phyloP scores from a whole-genome alignment of 164 flowering plant genomes.

The Piper betle region DNA sequence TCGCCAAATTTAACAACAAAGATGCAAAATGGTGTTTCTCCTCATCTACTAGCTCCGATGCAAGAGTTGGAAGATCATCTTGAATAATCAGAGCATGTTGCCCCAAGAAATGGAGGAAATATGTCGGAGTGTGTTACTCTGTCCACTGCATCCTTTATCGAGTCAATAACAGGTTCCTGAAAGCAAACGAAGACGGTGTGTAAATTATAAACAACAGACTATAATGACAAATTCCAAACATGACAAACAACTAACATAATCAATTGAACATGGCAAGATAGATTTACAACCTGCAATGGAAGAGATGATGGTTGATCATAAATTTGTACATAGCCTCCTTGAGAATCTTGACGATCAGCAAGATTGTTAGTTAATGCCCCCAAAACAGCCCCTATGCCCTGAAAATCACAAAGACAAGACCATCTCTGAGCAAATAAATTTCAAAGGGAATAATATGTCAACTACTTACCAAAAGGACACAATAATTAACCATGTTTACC shows the following conservation, averaged over 20 bases:
- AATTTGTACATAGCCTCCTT: conserved; percentile 35
- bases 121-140: conserved; percentile 38
- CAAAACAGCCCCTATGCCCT: conserved; percentile 52
- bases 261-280: background rate
- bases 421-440: background rate
- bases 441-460: background rate
- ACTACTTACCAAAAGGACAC: background rate
- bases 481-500: background rate
- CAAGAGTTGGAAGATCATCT: conserved; percentile 32
- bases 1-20: conserved; percentile 40
- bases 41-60: conserved; percentile 23
- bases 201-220: background rate
- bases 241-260: background rate
- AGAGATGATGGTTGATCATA: conserved; percentile 38
- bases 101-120: conserved; percentile 37
- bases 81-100: conserved; percentile 47
- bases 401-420: conserved; percentile 8
- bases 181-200: background rate
- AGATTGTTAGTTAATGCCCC: conserved; percentile 49
- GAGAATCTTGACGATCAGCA: conserved; percentile 34
- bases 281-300: conserved; percentile 18
- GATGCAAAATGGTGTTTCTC: conserved; percentile 37
- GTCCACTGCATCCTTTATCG: conserved; percentile 39
- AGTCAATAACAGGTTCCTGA: conserved; percentile 44
- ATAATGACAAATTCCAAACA: background rate